Evolutionary conservation across 495 filamentous ascomycete genomes (phyloP).

Genomic region (Cercophora scortea): DNA sequence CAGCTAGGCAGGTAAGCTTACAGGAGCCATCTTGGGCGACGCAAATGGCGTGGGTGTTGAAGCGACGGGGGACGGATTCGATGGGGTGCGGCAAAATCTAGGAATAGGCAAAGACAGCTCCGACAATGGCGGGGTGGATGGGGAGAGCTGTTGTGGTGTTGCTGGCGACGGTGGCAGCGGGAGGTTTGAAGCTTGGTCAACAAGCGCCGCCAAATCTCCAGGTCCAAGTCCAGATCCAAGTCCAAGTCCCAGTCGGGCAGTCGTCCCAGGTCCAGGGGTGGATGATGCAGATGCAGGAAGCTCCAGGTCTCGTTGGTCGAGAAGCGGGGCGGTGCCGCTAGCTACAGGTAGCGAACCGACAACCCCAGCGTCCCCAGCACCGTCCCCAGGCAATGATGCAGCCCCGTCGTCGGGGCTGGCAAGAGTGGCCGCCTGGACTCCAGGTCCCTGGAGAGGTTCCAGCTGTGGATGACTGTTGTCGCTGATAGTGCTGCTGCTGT

Average conservation of each 20-base stretch:
- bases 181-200: slow-evolving; percentile 28
- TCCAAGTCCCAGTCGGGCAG: no score
- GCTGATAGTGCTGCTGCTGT: slow-evolving; percentile 13
- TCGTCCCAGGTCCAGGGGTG: neutral
- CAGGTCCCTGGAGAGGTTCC: no score
- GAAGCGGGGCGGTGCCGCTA: slow-evolving; percentile 9
- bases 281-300: slow-evolving; percentile 5
- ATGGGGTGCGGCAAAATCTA: neutral
- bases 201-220: neutral
- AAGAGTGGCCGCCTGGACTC: neutral
- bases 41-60: slow-evolving; percentile 25
- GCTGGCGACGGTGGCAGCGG: slow-evolving; percentile 30
- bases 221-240: neutral
- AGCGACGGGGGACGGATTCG: no score
- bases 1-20: slow-evolving; percentile 26
- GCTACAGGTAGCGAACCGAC: slow-evolving; percentile 9
- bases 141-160: slow-evolving; percentile 29
- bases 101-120: slow-evolving; percentile 11
- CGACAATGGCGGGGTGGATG: slow-evolving; percentile 17
- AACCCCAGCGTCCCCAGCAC: no score
- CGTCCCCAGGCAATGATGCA: slow-evolving; percentile 17
- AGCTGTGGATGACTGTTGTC: no score
- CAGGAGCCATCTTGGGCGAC: slow-evolving; percentile 53
- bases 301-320: slow-evolving; percentile 7
- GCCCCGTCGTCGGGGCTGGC: neutral